Conservation (phyloP, 176 grass and related monocot genomes). For the Dendrocalamus sinicus region DNA sequence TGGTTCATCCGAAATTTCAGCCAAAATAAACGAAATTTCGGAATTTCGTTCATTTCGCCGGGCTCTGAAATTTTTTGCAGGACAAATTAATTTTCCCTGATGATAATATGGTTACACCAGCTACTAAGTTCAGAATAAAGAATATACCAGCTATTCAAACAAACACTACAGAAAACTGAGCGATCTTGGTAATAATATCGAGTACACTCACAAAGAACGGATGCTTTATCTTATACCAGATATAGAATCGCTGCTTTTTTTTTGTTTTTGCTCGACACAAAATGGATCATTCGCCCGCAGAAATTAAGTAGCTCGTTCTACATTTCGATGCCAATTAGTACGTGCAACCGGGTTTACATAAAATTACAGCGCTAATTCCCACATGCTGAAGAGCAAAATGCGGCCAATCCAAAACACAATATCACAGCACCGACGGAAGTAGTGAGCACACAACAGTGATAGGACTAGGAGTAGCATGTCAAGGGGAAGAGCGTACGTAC, state of each 20-base stretch:
- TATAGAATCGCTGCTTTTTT: not conserved
- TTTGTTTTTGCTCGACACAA: not conserved
- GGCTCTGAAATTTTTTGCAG: too few relatives aligned
- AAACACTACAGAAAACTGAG: not conserved
- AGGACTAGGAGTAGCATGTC: not conserved
- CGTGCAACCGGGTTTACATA: not conserved
- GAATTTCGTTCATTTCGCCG: too few relatives aligned
- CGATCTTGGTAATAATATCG: not conserved
- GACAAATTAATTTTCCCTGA: too few relatives aligned
- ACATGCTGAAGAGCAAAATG: not conserved
- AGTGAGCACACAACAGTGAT: not conserved
- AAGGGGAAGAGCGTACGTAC: constrained; percentile 38
- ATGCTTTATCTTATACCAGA: not conserved
- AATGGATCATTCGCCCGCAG: not conserved
- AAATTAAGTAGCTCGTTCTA: not conserved
- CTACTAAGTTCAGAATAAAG: not conserved
- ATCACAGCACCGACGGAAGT: not conserved
- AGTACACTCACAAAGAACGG: not conserved
- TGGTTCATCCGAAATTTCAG: too few relatives aligned
- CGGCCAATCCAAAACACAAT: not conserved
- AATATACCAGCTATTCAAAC: not conserved
- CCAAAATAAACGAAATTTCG: too few relatives aligned
- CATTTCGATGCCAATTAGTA: not conserved
- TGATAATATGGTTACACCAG: not conserved
- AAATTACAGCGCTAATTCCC: not conserved